Base-by-base conservation (phyloP, 306 rosid species). In the Acmispon strigosus region DNA sequence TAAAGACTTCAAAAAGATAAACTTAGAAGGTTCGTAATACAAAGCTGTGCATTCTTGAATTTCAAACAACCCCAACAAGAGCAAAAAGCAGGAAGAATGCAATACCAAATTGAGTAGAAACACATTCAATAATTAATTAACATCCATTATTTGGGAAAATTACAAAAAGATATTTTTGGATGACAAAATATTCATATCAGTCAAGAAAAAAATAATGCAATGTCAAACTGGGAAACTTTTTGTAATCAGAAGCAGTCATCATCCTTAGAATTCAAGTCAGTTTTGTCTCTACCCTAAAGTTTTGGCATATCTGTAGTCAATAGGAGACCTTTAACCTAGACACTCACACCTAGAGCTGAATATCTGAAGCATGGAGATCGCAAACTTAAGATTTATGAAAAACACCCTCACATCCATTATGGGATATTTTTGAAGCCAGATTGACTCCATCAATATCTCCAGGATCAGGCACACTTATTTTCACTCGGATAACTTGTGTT, bases 161-260 rank as follows among this genome's bases (percentile, higher is more conserved):
- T 43, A 62, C 16, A 15, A 67, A 12, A 36, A 14, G 19, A 48
- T 70, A 60, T 7, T 9, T 62, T 42, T 49, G 52, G 55, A 57
- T 34, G 36, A 60, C 73, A 54, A 39, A 18, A 10, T 18, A 39
- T 22, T 43, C 64, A 44, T 51, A 68, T 32, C 69, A 72, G 57
- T n/a, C 44, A 73, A 48, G 36, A 7, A 3, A 48, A 45, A 49
- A 32, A 7, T 50, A 56, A 52, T 11, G 52, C 49, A 61, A 59
- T 69, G 66, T 27, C 66, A 60, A 55, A 49, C 54, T 27, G 51
- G 41, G 57, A 83, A 27, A 70, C 56, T 44, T 57, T 62, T 32
- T 15, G 37, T 49, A 49, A 37, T 24, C 66, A 41, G 45, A 66
- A 78, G 44, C 64, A 72, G 55, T 53, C 51, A 55, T 18, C 34